These are phyloP conservation scores for Coccomyxa subellipsoidea DNA, from an alignment of 163 green algal species.

Conservation along the genomic window DNA sequence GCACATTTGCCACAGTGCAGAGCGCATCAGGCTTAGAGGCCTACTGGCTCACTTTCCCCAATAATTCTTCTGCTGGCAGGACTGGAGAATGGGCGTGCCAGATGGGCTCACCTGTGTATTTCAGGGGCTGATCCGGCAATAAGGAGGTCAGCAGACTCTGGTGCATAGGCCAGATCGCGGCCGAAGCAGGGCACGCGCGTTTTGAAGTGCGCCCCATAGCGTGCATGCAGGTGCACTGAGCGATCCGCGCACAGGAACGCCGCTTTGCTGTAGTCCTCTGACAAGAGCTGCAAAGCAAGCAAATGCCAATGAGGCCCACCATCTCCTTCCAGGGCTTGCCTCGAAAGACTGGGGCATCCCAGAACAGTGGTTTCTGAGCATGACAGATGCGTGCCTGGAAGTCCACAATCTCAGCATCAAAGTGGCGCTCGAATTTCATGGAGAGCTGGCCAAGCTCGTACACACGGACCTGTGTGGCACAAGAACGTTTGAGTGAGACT, in stretches of 20 bases:
- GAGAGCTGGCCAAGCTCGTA: conserved; percentile 94
- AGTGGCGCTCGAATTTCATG: conserved; percentile 95
- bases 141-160: conserved; percentile 74
- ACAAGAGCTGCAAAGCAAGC: conserved; percentile 67
- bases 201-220: conserved; percentile 88
- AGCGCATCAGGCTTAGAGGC: too few species aligned
- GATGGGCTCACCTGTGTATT: conserved; percentile 56
- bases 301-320: too few species aligned
- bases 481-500: not conserved
- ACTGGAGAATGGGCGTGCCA: too few species aligned
- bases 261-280: conserved; percentile 94
- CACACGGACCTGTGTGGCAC: conserved; percentile 63
- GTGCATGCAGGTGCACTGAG: conserved; percentile 85
- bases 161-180: conserved; percentile 81
- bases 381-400: conserved; percentile 63
- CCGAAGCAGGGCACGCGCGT: conserved; percentile 72
- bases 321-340: too few species aligned
- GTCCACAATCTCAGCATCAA: conserved; percentile 94
- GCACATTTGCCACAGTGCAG: not conserved
- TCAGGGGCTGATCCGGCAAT: conserved; percentile 76
- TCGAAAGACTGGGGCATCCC: not conserved
- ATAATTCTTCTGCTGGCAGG: too few species aligned
- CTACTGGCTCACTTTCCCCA: too few species aligned
- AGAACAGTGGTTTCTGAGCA: too few species aligned
- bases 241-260: conserved; percentile 92